Evolutionary conservation across 1,284 basidiomycete species (phyloP).

Genomic region (Ceraceosorus guamensis): DNA sequence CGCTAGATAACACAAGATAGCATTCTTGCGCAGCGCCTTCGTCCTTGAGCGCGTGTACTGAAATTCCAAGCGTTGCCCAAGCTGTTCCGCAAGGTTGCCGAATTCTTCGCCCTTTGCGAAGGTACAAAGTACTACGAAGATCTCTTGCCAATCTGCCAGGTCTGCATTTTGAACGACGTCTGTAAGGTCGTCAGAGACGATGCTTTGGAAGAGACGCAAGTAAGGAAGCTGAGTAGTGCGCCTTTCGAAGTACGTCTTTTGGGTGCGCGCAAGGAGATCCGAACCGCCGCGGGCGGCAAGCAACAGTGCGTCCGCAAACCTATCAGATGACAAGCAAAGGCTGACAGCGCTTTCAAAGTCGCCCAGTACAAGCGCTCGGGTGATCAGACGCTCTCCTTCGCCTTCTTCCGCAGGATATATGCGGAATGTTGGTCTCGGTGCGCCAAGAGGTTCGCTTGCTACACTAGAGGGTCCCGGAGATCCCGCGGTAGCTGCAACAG

Average conservation of each 20-base stretch:
- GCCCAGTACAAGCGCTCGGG: constrained; percentile 85
- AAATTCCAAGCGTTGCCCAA: constrained; percentile 83
- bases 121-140: constrained; percentile 93
- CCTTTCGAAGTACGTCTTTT: constrained; percentile 86
- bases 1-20: constrained; percentile 78
- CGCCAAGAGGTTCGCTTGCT: constrained; percentile 62
- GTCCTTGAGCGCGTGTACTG: constrained; percentile 55
- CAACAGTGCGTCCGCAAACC: constrained; percentile 88
- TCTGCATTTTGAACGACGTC: constrained; percentile 96
- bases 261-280: constrained; percentile 79
- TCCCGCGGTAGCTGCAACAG: constrained; percentile 54
- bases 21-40: constrained; percentile 70
- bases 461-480: constrained; percentile 59
- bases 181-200: constrained; percentile 82
- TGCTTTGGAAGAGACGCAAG: constrained; percentile 87
- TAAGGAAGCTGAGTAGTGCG: constrained; percentile 72
- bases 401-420: constrained; percentile 85
- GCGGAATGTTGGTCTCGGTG: constrained; percentile 64
- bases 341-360: constrained; percentile 90
- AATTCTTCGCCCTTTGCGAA: constrained; percentile 84
- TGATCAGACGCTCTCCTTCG: constrained; percentile 79
- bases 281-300: constrained; percentile 84
- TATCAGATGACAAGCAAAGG: constrained; percentile 77
- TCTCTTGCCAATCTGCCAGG: constrained; percentile 87
- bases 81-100: constrained; percentile 74